Base-by-base conservation (phyloP, 1,284 basidiomycete genomes). In the Cutaneotrichosporon cavernicola region DNA sequence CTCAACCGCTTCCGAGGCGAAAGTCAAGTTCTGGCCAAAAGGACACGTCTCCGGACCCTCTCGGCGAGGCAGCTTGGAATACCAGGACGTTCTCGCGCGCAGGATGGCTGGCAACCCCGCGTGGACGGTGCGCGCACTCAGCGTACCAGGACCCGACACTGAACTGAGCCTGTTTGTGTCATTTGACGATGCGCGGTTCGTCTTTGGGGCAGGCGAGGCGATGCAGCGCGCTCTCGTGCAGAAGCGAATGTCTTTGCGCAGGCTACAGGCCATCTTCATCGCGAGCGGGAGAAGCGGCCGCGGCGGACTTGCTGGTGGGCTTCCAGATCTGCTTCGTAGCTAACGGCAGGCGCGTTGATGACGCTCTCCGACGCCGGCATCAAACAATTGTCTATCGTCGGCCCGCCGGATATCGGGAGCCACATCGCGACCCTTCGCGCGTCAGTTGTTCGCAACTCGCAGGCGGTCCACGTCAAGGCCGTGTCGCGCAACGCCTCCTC, bases 151-250 rank as follows among this genome's bases (percentile, higher is more conserved):
- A 2, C 86, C 89, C 16, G 91, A 93, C 77, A 89, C 90, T 1
- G 89, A 92, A 70, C 87, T 92, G 0, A 84, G 88, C 4, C 80
- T 95, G 32, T 80, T 90, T 65, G 80, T 94, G 64, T 83, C 86
- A 6, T 91, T 92, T 73, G 89, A 91, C 71, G 84, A 86, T 56
- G 87, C 85, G 8, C 89, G 90, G 72, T 95, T 93, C 71, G 83
- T 94, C 58, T 92, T 96, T 83, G 94, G 95, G 78, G 87, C 84
- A 2, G 88, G 90, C 6, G 92, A 96, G 76, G 90, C 89, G 62
- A 88, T 89, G 0, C 88, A 88, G 58, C 83, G 93, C 38, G 81
- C 88, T 0, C 89, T 89, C 71, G 80, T 88, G 8, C 89, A 93
- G 80, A 87, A 86, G 69, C 82, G 82, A 65, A 80, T 84, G 43